These are phyloP conservation scores for Crithidia expoeki DNA, from an alignment of 208 protist genomes.

Conservation along the genomic window DNA sequence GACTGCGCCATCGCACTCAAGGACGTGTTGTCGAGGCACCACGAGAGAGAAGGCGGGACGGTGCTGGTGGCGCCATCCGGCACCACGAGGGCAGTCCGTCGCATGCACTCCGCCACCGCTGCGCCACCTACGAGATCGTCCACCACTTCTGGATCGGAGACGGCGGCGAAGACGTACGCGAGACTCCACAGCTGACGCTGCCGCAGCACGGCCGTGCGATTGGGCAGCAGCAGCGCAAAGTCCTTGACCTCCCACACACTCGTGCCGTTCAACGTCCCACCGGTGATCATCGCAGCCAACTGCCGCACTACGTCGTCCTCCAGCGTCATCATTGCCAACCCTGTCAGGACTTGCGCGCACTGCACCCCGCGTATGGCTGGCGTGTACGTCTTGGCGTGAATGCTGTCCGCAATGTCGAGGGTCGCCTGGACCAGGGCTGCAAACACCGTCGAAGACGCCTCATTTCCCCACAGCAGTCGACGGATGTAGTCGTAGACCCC, in stretches of 20 bases:
- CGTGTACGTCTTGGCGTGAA: conserved; percentile 10
- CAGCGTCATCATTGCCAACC: conserved; percentile 26
- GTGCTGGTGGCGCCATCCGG: conserved; percentile 13
- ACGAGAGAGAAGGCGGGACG: conserved; percentile 29
- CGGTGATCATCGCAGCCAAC: conserved; percentile 12
- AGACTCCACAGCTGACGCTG: conserved; percentile 29
- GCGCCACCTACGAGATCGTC: conserved; percentile 19
- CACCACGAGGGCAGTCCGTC: conserved; percentile 25
- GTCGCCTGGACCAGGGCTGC: conserved; percentile 3
- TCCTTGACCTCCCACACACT: conserved; percentile 15
- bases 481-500: conserved; percentile 1
- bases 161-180: conserved; percentile 21
- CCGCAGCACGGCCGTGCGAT: conserved; percentile 5
- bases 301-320: conserved; percentile 33
- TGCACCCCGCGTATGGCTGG: conserved; percentile 22
- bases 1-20: conserved; percentile 9
- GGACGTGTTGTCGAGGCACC: conserved; percentile 29
- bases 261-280: conserved; percentile 8
- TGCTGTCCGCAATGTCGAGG: conserved; percentile 16
- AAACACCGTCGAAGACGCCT: conserved; percentile 6
- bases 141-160: conserved; percentile 9
- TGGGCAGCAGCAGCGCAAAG: conserved; percentile 17
- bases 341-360: conserved; percentile 31
- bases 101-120: conserved; percentile 29
- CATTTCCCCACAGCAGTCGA: conserved; percentile 24